These are phyloP conservation scores for Entomortierella beljakovae DNA, from an alignment of 192 early-diverging fungal species.

Conservation along the genomic window DNA sequence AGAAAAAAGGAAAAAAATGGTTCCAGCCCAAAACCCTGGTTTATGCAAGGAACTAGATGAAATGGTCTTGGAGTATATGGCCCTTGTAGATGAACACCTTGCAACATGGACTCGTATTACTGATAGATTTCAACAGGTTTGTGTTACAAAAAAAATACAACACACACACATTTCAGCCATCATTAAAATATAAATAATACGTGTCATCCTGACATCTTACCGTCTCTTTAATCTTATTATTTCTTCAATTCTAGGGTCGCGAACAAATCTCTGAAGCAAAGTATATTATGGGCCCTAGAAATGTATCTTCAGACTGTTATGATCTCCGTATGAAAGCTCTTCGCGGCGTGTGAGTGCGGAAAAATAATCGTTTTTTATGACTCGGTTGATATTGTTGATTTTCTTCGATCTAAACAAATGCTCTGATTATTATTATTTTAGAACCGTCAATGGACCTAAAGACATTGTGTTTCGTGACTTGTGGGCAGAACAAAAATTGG, in stretches of 20 bases:
- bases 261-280: slow-evolving; percentile 49
- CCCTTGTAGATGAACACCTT: slow-evolving; percentile 37
- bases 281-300: slow-evolving; percentile 49
- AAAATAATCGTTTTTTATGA: not conserved
- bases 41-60: slow-evolving; percentile 39
- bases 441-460: slow-evolving; percentile 4
- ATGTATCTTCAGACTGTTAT: slow-evolving; percentile 50
- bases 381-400: not conserved
- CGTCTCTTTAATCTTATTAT: not conserved
- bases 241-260: slow-evolving; percentile 22
- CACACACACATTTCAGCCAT: not conserved
- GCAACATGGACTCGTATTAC: slow-evolving; percentile 36
- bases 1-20: too few relatives aligned
- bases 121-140: slow-evolving; percentile 40
- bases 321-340: slow-evolving; percentile 51
- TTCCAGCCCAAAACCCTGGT: not conserved
- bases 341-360: slow-evolving; percentile 49
- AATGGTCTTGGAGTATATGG: slow-evolving; percentile 35
- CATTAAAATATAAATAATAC: not conserved
- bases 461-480: slow-evolving; percentile 17
- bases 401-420: not conserved
- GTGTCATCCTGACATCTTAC: not conserved
- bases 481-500: slow-evolving; percentile 8
- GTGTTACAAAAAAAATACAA: not conserved
- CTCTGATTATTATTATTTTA: not conserved